These are phyloP conservation scores for Vinca minor DNA, from an alignment of 257 asterid genomes.

Conservation along the genomic window DNA sequence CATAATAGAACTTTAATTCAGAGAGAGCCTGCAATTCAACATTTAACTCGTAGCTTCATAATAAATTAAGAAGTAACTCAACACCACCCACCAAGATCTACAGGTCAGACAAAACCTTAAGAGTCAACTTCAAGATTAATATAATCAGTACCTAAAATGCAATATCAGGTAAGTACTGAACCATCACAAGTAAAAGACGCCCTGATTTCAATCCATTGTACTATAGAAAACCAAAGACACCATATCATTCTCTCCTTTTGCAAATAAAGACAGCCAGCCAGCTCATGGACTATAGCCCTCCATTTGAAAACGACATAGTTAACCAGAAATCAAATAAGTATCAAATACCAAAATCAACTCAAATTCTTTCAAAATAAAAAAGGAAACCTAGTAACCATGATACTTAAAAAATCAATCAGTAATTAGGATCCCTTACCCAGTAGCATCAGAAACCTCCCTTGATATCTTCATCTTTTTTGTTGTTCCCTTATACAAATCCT, in stretches of 20 bases:
- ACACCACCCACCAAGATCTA: neutral
- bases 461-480: constrained; percentile 72
- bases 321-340: neutral
- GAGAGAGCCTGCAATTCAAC: neutral
- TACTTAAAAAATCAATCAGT: neutral
- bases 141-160: neutral
- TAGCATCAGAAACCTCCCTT: constrained; percentile 45
- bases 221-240: too few relatives aligned
- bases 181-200: neutral
- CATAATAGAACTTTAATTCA: neutral
- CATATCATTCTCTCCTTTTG: neutral
- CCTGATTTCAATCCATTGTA: too few relatives aligned
- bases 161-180: neutral
- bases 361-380: neutral
- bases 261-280: neutral
- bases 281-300: neutral
- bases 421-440: constrained; percentile 32
- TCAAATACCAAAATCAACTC: neutral
- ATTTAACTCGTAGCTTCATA: neutral
- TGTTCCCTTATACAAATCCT: constrained; percentile 66
- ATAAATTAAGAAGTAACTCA: neutral
- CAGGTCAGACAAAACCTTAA: neutral
- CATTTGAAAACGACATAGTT: neutral
- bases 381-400: neutral
- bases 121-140: neutral